Conservation (phyloP, 1,139 yeast genomes). For the Nakaseomyces nivariensis region DNA sequence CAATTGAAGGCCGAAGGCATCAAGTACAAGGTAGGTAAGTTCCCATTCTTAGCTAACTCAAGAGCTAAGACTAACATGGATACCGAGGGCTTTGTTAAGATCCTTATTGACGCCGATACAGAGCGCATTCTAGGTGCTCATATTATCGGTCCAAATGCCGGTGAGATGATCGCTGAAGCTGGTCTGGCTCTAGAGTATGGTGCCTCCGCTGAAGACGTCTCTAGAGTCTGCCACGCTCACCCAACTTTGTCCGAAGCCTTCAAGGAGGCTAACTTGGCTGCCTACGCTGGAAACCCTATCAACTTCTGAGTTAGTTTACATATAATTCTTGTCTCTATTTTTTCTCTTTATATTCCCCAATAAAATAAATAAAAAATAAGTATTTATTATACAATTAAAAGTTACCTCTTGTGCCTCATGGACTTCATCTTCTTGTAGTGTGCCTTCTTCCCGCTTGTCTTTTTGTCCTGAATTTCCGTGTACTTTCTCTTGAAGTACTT, state of each 20-base stretch:
- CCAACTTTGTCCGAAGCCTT: conserved; percentile 97
- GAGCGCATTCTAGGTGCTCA: conserved; percentile 95
- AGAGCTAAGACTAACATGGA: conserved; percentile 98
- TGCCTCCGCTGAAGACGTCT: conserved; percentile 95
- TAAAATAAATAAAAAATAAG: too few relatives aligned
- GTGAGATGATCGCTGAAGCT: conserved; percentile 99
- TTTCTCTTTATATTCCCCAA: background rate
- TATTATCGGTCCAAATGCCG: conserved; percentile 96
- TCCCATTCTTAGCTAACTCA: conserved; percentile 98
- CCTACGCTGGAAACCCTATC: conserved; percentile 72
- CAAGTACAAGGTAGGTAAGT: conserved; percentile 88
- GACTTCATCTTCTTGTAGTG: conserved; percentile 58
- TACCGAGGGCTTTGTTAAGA: conserved; percentile 95
- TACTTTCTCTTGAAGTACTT: conserved; percentile 81
- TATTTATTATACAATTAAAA: too few relatives aligned
- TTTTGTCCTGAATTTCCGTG: conserved; percentile 61
- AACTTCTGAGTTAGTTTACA: conserved; percentile 43
- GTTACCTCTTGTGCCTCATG: conserved; percentile 16
- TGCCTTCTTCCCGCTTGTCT: conserved; percentile 66
- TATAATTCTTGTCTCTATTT: background rate
- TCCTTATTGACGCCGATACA: conserved; percentile 92
- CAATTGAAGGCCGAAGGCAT: conserved; percentile 91
- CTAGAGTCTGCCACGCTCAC: conserved; percentile 97
- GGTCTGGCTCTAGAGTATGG: conserved; percentile 98
- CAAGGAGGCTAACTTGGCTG: conserved; percentile 95